Evolutionary conservation across 176 grass and related monocot genomes (phyloP), one percentile per base, ranked within the genome.

Genomic region (Paspalum vaginatum): DNA sequence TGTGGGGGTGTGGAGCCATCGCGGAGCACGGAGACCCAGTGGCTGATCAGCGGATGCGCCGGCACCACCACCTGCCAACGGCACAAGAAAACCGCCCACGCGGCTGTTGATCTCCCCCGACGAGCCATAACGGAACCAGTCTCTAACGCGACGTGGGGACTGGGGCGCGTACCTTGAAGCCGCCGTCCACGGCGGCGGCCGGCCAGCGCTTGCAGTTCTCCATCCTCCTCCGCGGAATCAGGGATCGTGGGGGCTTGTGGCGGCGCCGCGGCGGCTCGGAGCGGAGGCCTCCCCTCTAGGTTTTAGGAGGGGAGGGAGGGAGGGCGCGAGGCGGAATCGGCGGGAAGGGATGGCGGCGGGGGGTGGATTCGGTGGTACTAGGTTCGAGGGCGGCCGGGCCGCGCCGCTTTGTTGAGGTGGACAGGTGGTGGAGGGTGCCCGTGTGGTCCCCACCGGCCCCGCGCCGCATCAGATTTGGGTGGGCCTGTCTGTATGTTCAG

Each of bases 21-120:
- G 51, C 92, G 84, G 56, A 94, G 84, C 15, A 94, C 89, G 25
- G 92, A 94, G 67, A 94, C 67, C 89, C 86, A 94, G 69, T 94
- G 89, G 61, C 81, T 79, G 86, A 94, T 94, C 45, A 94, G 85
- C 12, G 92, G 92, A 49, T 94, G 92, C 54, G 76, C 60, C 45
- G 83, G 88, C 65, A 88, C 86, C 25, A 94, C 83, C 52, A 91
- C 92, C 92, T 91, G 50, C 59, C 10, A 26, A 21, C 67, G 14
- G 48, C 27, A 25, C 44, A 76, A 72, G 24, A 63, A 63, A 74
- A 66, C 47, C 37, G 45, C 21, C 21, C 48, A 22, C 67, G 8
- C 11, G 47, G 45, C 22, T 17, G 25, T 69, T 82, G 32, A 74
- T 83, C 21, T 54, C 32, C 32, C 32, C 20, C 17, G 9, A 24